These are phyloP conservation scores for Boletus subluridellus DNA, from an alignment of 1,284 basidiomycete species.

Conservation along the genomic window DNA sequence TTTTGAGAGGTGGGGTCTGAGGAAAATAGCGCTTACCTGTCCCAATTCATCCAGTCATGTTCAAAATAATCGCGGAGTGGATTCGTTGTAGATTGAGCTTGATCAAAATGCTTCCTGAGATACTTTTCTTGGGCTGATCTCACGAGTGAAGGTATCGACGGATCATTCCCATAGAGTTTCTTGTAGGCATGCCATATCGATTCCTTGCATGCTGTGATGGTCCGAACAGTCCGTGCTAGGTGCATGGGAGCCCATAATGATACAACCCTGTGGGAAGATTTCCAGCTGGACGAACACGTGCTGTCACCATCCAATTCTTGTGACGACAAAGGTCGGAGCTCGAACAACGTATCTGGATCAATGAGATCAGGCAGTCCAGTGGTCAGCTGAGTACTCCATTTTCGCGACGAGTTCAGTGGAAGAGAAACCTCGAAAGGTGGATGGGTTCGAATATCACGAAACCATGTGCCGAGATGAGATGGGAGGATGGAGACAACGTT, in stretches of 20 bases:
- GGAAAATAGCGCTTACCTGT: slow-evolving; percentile 45
- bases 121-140: slow-evolving; percentile 31
- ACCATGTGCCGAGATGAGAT: slow-evolving; percentile 62
- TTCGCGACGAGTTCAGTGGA: slow-evolving; percentile 46
- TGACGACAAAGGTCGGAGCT: slow-evolving; percentile 30
- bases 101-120: slow-evolving; percentile 31
- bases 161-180: slow-evolving; percentile 44
- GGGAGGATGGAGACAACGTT: slow-evolving; percentile 59
- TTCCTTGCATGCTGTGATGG: slow-evolving; percentile 60
- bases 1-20: neutral
- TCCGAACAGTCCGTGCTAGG: slow-evolving; percentile 53
- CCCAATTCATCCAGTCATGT: slow-evolving; percentile 63
- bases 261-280: slow-evolving; percentile 30
- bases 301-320: slow-evolving; percentile 20
- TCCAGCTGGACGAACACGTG: slow-evolving; percentile 7
- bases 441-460: slow-evolving; percentile 51
- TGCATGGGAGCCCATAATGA: slow-evolving; percentile 58
- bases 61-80: slow-evolving; percentile 61
- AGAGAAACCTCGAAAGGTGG: slow-evolving; percentile 53
- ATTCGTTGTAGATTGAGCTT: slow-evolving; percentile 29
- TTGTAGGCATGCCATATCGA: slow-evolving; percentile 65
- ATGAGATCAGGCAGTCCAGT: slow-evolving; percentile 17
- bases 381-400: slow-evolving; percentile 9
- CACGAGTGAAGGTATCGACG: slow-evolving; percentile 32
- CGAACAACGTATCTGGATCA: slow-evolving; percentile 32